Base-by-base conservation (phyloP, 805 yeast genomes). In the Torulaspora franciscae region DNA sequence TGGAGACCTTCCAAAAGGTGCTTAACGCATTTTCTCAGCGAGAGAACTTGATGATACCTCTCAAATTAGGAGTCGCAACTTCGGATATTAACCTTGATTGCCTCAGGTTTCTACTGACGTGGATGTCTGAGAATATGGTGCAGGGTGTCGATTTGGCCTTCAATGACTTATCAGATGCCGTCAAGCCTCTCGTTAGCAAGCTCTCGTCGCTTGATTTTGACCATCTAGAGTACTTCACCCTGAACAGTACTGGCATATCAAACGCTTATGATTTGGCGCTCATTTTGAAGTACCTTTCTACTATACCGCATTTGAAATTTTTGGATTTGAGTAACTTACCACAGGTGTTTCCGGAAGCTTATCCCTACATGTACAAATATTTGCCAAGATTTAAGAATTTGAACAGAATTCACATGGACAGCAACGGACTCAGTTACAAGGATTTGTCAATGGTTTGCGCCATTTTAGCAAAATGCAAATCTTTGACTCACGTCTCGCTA, bases 61-160 rank as follows among this genome's bases (percentile, higher is more conserved):
- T 67, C 46, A 74, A 85, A 49, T 66, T 90, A 8, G 95, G 96
- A 1, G 67, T 88, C 35, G 95, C 96, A 0, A 80, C 81, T 52
- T 83, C 84, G 50, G 83, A 83, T 19, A 66, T 90, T 13, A 66
- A 75, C 0, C 67, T 71, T 2, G 75, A 75, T n/a, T 91, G 87
- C 46, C 62, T 83, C 27, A 70, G 71, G 47, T 64, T 76, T 17
- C 47, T 86, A 19, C 72, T 77, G 6, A 65, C 76, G 37, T 87
- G 91, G 89, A 62, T 84, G 44, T 56, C 68, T 40, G 62, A 54
- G 15, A 61, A 50, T 39, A 61, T 48, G 64, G 64, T 62, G 57
- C 67, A 54, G 51, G 96, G 96, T 3, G 64, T 90, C 5, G 96
- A 89, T 68, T 56, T 90, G 15, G 95, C 95, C 3, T 90, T 83